Evolutionary conservation across 2,329 filamentous ascomycete genomes (phyloP), one percentile per base, ranked within the genome.

Genomic region (Grosmannia serpens): DNA sequence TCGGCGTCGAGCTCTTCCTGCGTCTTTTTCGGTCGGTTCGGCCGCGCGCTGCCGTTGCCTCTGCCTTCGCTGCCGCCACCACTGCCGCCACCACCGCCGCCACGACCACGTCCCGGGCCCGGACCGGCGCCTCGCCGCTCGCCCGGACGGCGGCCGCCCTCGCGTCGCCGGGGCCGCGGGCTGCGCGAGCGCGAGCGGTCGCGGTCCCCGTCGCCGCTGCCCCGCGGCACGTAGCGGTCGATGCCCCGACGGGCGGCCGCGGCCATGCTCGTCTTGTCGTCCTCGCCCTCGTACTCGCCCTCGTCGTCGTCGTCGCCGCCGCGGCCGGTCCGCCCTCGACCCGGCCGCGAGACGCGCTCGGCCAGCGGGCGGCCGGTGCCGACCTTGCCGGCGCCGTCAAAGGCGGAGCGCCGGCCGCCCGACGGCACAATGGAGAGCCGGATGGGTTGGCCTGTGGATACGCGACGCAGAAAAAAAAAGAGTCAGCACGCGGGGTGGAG

Each of bases 1-100:
- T 96, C 91, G n/a, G 89, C 89, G 70, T 96, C 91, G 47, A 96
- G 77, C 70, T 96, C 89, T 66, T 95, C 89, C 64, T 91, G 87
- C 0, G 91, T 96, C 80, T 95, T 96, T 73, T 52, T 47, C 4
- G 53, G 53, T 33, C 53, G 53, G 24, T 33, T 49, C 3, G 50
- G 33, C 27, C 38, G 51, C 29, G 24, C 24, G 57, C 82, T 78
- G 22, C 75, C 77, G 53, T 75, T 75, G 20, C 51, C 11, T 22
- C 41, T 33, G 26, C 56, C 50, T 33, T 51, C 44, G 4, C 29
- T 29, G 13, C 59, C 70, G 56, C 52, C 64, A 47, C 74, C 70
- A 17, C 70, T 74, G 63, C 72, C 74, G 61, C 71, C 68, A 20
- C 67, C 64, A 59, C 65, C 57, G 60, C 68, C 60, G 59, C 63